Evolutionary conservation across 305 asterid species (phyloP).

Genomic region (Nicotiana rustica): DNA sequence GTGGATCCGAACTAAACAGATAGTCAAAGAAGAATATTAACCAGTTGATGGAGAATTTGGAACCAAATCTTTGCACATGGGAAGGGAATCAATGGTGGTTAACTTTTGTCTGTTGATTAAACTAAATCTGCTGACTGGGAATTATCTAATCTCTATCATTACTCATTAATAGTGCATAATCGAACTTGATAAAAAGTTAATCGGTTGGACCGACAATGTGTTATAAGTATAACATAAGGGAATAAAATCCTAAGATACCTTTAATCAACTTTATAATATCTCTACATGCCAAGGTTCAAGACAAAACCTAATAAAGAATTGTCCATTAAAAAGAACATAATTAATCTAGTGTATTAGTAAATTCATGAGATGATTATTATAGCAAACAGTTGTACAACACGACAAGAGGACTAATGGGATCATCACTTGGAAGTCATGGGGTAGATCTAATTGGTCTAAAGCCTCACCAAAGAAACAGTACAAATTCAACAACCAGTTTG

Average conservation of each 20-base stretch:
- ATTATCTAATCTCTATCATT: slow-evolving; percentile 25
- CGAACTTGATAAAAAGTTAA: slow-evolving; percentile 14
- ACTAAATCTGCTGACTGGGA: background rate
- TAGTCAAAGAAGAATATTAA: slow-evolving; percentile 41
- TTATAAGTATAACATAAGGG: background rate
- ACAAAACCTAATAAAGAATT: slow-evolving; percentile 19
- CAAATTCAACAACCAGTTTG: no score
- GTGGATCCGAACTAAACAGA: slow-evolving; percentile 7
- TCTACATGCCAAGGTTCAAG: background rate
- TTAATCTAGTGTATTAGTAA: background rate
- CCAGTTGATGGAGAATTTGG: slow-evolving; percentile 35
- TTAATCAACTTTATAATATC: slow-evolving; percentile 20
- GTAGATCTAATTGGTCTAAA: no score
- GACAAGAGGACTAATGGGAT: background rate
- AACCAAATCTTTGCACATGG: slow-evolving; percentile 70
- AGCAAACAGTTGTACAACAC: background rate
- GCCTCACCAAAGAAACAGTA: no score
- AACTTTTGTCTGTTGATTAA: slow-evolving; percentile 37
- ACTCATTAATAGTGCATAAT: background rate
- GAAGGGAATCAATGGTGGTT: slow-evolving; percentile 52
- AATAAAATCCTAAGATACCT: slow-evolving; percentile 32
- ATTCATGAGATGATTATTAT: background rate
- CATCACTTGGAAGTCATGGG: no score
- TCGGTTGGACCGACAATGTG: background rate
- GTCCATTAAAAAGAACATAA: background rate